Percentiles rank a stretch among this genome's conserved stretches.
phyloP scores from a whole-genome alignment of 2,329 filamentous ascomycete species.

The Didymella pomorum region DNA sequence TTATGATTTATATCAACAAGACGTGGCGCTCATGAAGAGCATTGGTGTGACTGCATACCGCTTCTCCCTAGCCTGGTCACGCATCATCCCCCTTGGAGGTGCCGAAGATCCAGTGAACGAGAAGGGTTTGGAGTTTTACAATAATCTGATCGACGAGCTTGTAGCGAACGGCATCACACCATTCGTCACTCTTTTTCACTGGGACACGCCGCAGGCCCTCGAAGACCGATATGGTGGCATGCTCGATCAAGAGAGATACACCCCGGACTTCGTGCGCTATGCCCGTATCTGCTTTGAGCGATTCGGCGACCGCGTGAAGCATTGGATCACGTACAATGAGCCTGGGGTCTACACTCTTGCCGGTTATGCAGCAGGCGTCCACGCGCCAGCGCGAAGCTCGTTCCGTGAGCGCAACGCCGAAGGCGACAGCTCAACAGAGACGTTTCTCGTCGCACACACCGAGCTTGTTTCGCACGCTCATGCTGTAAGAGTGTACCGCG shows the following conservation, averaged over 20 bases:
- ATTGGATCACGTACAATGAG: constrained; percentile 56
- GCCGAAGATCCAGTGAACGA: constrained; percentile 29
- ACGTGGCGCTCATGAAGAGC: constrained; percentile 31
- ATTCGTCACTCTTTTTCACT: constrained; percentile 33
- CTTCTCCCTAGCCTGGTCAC: constrained; percentile 30
- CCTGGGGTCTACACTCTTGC: constrained; percentile 38
- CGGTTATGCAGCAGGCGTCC: constrained; percentile 48
- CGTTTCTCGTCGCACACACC: constrained; percentile 51
- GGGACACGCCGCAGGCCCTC: constrained; percentile 30
- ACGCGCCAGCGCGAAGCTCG: constrained; percentile 33
- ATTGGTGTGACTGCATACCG: constrained; percentile 32
- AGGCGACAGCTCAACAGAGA: constrained; percentile 29
- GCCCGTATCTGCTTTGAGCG: constrained; percentile 50
- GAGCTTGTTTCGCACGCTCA: constrained; percentile 52
- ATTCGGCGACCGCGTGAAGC: constrained; percentile 51
- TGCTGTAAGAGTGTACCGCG: constrained; percentile 51
- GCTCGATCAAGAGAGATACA: constrained; percentile 34
- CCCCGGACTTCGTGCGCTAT: constrained; percentile 48
- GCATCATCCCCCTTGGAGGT: constrained; percentile 32
- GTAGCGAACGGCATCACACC: constrained; percentile 26
- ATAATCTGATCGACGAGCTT: constrained; percentile 29
- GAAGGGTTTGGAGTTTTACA: constrained; percentile 27
- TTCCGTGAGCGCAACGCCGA: constrained; percentile 19
- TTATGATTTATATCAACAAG: constrained; percentile 59
- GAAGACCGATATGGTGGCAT: constrained; percentile 30